Percentiles rank a stretch among this genome's conserved stretches.
Evolutionary conservation across 2,329 filamentous ascomycete species (phyloP).

Genomic region (Ramularia endophylla): DNA sequence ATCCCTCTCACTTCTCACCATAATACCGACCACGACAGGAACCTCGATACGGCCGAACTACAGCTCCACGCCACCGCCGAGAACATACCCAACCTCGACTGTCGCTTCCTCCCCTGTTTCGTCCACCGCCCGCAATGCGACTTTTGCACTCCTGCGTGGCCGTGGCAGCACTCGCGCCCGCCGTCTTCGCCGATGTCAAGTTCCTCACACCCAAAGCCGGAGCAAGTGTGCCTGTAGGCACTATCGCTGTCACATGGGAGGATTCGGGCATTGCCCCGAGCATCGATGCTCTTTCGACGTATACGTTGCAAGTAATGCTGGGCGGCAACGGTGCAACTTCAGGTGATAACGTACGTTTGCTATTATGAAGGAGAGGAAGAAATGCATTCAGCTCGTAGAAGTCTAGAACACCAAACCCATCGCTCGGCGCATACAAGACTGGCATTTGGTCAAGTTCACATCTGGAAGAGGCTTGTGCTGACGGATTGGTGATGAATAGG

Average conservation of each 20-base stretch:
- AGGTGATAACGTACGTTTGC: neutral
- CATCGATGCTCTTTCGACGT: conserved; percentile 47
- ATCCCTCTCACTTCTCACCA: no score
- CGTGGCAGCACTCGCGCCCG: conserved; percentile 28
- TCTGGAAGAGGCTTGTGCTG: neutral
- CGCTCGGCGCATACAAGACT: neutral
- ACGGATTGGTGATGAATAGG: conserved; percentile 4
- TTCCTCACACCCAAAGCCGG: conserved; percentile 51
- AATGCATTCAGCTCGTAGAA: neutral
- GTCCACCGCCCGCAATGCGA: conserved; percentile 1
- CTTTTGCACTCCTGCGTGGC: neutral
- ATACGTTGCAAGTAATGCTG: conserved; percentile 54
- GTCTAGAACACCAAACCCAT: neutral
- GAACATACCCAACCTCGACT: neutral
- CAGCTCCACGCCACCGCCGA: no score
- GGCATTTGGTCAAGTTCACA: neutral
- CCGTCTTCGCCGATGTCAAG: conserved; percentile 47
- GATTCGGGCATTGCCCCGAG: conserved; percentile 48
- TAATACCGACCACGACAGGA: no score
- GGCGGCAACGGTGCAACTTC: conserved; percentile 47
- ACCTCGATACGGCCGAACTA: no score
- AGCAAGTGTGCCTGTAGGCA: conserved; percentile 44
- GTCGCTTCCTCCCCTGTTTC: neutral
- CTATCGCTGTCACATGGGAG: conserved; percentile 52
- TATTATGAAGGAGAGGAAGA: neutral